These are phyloP conservation scores for Fusarium duplospermum DNA, from an alignment of 2,329 filamentous ascomycete species.

Conservation along the genomic window DNA sequence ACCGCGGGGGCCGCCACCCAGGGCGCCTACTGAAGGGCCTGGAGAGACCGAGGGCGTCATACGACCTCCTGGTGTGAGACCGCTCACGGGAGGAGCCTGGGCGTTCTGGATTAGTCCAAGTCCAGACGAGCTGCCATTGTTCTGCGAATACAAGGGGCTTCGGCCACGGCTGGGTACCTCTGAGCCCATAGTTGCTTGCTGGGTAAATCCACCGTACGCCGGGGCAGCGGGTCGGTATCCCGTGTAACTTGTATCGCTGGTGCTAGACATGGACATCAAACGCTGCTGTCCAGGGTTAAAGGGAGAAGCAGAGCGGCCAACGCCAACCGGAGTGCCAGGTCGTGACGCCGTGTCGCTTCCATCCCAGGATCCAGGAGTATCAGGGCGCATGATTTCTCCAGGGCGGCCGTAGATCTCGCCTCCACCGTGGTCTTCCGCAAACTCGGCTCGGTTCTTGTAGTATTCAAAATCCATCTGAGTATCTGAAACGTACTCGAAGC, in stretches of 20 bases:
- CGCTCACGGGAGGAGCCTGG: constrained; percentile 60
- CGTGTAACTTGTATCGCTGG: constrained; percentile 47
- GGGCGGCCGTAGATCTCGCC: constrained; percentile 73
- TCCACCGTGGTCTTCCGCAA: constrained; percentile 87
- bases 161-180: constrained; percentile 50
- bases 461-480: constrained; percentile 88
- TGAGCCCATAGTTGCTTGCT: constrained; percentile 36
- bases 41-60: constrained; percentile 45
- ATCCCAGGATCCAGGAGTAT: constrained; percentile 68
- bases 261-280: constrained; percentile 39
- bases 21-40: constrained; percentile 60
- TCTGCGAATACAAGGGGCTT: constrained; percentile 62
- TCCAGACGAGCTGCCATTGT: constrained; percentile 65
- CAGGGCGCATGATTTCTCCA: constrained; percentile 69
- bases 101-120: constrained; percentile 66
- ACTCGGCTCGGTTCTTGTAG: constrained; percentile 91
- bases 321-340: constrained; percentile 60
- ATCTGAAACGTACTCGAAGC: constrained; percentile 92
- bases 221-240: constrained; percentile 39
- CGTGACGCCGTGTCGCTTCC: constrained; percentile 59
- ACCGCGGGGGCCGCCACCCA: constrained; percentile 68
- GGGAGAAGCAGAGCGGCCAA: constrained; percentile 46
- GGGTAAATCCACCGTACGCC: constrained; percentile 35
- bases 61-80: constrained; percentile 37
- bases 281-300: constrained; percentile 48